Evolutionary conservation across 306 rosid genomes (phyloP), one percentile per base, ranked within the genome.

Genomic region (Gillenia trifoliata): DNA sequence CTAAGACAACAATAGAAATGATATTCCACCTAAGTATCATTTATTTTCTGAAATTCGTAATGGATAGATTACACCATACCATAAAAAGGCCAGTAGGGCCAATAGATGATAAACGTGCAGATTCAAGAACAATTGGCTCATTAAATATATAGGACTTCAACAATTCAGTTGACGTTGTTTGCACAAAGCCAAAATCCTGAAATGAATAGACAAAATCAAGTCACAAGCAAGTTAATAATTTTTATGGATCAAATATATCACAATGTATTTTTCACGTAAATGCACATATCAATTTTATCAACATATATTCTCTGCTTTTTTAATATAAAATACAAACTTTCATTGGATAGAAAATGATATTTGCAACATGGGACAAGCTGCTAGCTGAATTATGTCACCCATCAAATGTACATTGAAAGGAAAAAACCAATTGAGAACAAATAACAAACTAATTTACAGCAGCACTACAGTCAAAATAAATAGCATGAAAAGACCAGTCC

Each of bases 141-240:
- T 92, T 89, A 85, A 88, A 92, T 80, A 92, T 75, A 72, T 80
- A 83, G 80, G 93, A 88, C 85, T 92, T 92, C 87, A 92, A 81
- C 84, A 89, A 72, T 77, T 92, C 97, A 25, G 97, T 92, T 52
- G 97, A 89, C 71, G 96, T 92, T 75, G 96, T 86, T 85, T 89
- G 95, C 68, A 89, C 95, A 80, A 78, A 92, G 68, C 97, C 93
- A 74, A 92, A 92, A 80, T 92, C 97, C 96, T 92, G 85, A 70
- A 60, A 78, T 74, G 72, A 82, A 76, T 64, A 77, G 70, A 69
- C 77, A 52, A 59, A 36, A 75, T 71, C 70, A 85, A 77, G 50
- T 73, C 49, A 59, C 70, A 79, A 7, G 54, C 56, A 60, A 60
- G 77, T 72, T 56, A 74, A 30, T 12, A 75, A 38, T 16, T 30